Evolutionary conservation across 177 flowering plant genomes (phyloP).

Genomic region (Vitis hybrid): DNA sequence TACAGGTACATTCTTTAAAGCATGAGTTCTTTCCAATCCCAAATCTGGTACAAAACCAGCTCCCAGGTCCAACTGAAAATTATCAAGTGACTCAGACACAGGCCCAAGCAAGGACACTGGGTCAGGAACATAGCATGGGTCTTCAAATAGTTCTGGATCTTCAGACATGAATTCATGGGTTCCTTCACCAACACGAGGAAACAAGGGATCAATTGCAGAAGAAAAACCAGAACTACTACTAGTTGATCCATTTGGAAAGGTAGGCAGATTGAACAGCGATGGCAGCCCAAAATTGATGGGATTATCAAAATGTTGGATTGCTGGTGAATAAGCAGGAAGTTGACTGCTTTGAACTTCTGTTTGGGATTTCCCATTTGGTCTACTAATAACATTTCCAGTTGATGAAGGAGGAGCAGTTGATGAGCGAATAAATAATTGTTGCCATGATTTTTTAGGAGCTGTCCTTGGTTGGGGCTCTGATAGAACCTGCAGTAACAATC

Average conservation of each 20-base stretch:
- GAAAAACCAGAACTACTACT: slow-evolving; percentile 46
- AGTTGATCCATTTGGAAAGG: slow-evolving; percentile 37
- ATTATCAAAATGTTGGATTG: slow-evolving; percentile 49
- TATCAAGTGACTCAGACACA: slow-evolving; percentile 90
- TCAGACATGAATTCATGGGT: slow-evolving; percentile 51
- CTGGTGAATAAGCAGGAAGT: slow-evolving; percentile 31
- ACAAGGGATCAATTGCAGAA: slow-evolving; percentile 41
- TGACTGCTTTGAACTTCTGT: slow-evolving; percentile 37
- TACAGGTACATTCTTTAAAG: slow-evolving; percentile 41
- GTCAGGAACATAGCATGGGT: slow-evolving; percentile 92
- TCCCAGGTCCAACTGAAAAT: slow-evolving; percentile 71
- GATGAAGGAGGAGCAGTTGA: slow-evolving; percentile 45
- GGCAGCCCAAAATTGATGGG: slow-evolving; percentile 68
- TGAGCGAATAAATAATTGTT: slow-evolving; percentile 79
- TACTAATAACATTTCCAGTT: slow-evolving; percentile 47
- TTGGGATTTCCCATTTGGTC: slow-evolving; percentile 46
- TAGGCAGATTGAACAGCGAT: slow-evolving; percentile 51
- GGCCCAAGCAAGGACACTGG: slow-evolving; percentile 88
- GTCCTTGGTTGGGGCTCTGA: slow-evolving; percentile 45
- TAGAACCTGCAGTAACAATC: slow-evolving; percentile 46
- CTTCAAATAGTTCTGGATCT: slow-evolving; percentile 83
- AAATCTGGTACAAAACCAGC: slow-evolving; percentile 43
- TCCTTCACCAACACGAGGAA: slow-evolving; percentile 43
- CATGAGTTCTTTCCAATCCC: slow-evolving; percentile 38
- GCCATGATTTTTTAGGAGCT: slow-evolving; percentile 87